Base-by-base conservation (phyloP, 192 early-diverging fungal species). In the Chytriomyces hyalinus region DNA sequence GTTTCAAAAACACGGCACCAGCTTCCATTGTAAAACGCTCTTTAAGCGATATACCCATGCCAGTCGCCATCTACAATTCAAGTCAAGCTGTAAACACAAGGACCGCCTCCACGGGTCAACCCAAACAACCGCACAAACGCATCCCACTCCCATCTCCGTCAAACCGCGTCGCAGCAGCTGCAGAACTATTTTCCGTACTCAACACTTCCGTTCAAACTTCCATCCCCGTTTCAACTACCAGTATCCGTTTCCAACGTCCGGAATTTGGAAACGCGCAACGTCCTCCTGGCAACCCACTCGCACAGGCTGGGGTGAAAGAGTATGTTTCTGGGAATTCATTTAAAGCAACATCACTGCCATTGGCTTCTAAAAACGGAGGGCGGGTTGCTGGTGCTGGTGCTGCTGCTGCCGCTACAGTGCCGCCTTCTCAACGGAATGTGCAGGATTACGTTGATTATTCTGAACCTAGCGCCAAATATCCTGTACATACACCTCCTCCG, bases 31-130 rank as follows among this genome's bases (percentile, higher is more conserved):
- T 62, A 36, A 68, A 64, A 24, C 48, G 76, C 60, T 22, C 11
- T 4, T 68, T 78, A 6, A 78, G 76, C 51, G 67, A 70, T 22
- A 51, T 73, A 13, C 70, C 77, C 15, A 70, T 63, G 70, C 49
- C 53, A n/a, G 20, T 13, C 53, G 20, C 13, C 15, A 9, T 13
- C 28, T 24, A 26, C 6, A 20, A 49, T 17, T 17, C 6, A 49
- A 57, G 13, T 13, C 20, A 3, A 24, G 6, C 9, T 45, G 10
- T 43, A 6, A 28, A 50, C 51, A 17, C 20, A 8, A 17, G 4
- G 10, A 26, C 48, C 2, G 20, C 20, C 10, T 43, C 47, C 49
- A 51, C 9, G 26, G 11, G 13, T 20, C 28, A 26, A 50, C 7
- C 24, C 22, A 50, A 60, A 24, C 69, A 71, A 59, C n/a, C 26